Evolutionary conservation across 495 filamentous ascomycete species (phyloP).

Genomic region (Penicillium tannophilum): DNA sequence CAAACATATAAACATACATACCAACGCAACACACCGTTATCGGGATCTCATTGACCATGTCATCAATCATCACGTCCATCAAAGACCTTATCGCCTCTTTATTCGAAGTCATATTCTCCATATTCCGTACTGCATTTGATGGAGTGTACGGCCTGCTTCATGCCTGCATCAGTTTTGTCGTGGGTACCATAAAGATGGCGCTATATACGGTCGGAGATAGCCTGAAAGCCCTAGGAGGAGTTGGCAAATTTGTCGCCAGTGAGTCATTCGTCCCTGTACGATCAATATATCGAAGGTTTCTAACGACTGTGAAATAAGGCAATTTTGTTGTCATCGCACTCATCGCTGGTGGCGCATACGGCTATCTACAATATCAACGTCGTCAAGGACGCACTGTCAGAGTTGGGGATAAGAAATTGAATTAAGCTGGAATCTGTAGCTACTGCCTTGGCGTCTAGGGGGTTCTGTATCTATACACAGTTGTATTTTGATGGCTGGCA

Average conservation of each 20-base stretch:
- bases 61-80: conserved; percentile 22
- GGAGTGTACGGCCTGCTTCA: background rate
- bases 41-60: conserved; percentile 7
- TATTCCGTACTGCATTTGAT: conserved; percentile 12
- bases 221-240: background rate
- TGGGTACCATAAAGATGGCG: background rate
- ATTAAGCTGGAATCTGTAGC: conserved; percentile 6
- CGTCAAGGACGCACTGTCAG: conserved; percentile 14
- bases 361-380: conserved; percentile 18
- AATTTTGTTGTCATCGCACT: conserved; percentile 21
- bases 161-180: background rate
- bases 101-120: conserved; percentile 23
- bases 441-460: background rate
- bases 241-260: background rate
- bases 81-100: conserved; percentile 22
- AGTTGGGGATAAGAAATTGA: conserved; percentile 18
- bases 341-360: conserved; percentile 16
- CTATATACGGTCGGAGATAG: background rate
- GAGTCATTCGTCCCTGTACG: background rate
- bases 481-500: background rate
- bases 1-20: background rate
- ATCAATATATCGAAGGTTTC: background rate
- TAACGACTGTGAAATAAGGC: conserved; percentile 13
- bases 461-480: background rate
- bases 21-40: background rate